Evolutionary conservation across 2,329 filamentous ascomycete species (phyloP), one percentile per base, ranked within the genome.

Genomic region (Alternaria sp.): DNA sequence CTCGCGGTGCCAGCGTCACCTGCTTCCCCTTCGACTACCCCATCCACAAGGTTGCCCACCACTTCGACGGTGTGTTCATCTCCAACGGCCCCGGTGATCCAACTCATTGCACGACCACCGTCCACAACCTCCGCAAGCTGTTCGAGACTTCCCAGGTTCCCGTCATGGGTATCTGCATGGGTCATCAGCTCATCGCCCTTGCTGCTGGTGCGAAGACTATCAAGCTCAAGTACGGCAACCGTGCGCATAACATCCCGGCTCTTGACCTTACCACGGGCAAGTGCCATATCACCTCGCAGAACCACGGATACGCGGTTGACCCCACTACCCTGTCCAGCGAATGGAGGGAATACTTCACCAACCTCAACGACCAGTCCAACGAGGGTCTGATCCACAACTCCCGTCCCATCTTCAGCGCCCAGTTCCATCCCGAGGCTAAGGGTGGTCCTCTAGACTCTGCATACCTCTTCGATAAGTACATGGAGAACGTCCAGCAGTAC

Each of bases 211-310:
- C 92, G 55, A 87, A 88, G 73, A 98, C 95, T 63, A 90, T 96
- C 83, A 98, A 98, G 88, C 88, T 99, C 81, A 98, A 98, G 88
- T 99, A 97, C 81, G 95, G 95, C 76, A 99, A 99, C 87, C 91
- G 95, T 71, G 95, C 94, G 18, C 95, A 98, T 86, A 99, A 99
- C 86, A 98, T 98, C 73, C 95, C 95, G 8, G 93, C 94, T 62
- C 85, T 98, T 59, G 94, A 98, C 78, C 85, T 97, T 79, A 97
- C 92, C 62, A 98, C 94, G 38, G 94, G 95, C 59, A 93, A 94
- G 80, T 98, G 95, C 88, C 94, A 98, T 85, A 98, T 98, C 80
- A 98, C 94, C 60, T 94, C 90, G 79, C 95, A 99, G 85, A 98
- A 98, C 84, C 95, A 98, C 82, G 95, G 95, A 64, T 99, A 98